Conservation (phyloP, 306 rosid genomes). For the Vigna radiata region DNA sequence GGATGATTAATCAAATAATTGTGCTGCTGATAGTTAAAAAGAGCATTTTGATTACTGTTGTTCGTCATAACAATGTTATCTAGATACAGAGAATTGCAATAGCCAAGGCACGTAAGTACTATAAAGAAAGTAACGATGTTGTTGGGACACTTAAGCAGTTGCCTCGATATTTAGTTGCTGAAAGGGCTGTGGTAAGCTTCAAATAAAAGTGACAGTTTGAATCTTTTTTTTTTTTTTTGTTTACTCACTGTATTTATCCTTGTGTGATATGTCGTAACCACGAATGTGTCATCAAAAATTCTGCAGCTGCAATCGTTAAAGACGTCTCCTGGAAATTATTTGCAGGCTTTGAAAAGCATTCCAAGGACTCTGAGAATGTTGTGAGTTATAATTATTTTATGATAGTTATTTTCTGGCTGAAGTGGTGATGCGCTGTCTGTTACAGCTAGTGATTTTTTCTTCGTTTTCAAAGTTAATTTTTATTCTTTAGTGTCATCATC, state of each 20-base stretch:
- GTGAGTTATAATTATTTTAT: constrained; percentile 59
- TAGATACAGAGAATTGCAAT: constrained; percentile 69
- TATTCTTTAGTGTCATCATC: constrained; percentile 1
- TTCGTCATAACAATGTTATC: constrained; percentile 57
- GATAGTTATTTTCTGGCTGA: constrained; percentile 32
- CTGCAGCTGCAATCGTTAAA: constrained; percentile 83
- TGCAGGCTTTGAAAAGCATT: constrained; percentile 88
- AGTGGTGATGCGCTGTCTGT: not conserved
- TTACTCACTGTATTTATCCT: constrained; percentile 3
- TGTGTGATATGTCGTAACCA: constrained; percentile 10
- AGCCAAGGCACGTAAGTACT: constrained; percentile 80
- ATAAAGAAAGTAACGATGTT: constrained; percentile 72
- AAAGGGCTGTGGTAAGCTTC: constrained; percentile 85
- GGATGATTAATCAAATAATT: constrained; percentile 42
- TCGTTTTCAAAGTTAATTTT: constrained; percentile 11
- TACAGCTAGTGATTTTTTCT: constrained; percentile 1
- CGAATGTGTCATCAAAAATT: constrained; percentile 35
- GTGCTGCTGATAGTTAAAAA: constrained; percentile 36
- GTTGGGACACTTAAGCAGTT: constrained; percentile 90
- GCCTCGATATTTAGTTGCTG: constrained; percentile 86
- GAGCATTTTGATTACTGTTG: constrained; percentile 37
- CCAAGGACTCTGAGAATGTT: constrained; percentile 98
- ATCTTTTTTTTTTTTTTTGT: constrained; percentile 21
- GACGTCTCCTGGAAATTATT: constrained; percentile 80
- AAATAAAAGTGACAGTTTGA: constrained; percentile 36